Evolutionary conservation across 2,329 filamentous ascomycete genomes (phyloP).

Genomic region (Botryosphaeria dothidea): DNA sequence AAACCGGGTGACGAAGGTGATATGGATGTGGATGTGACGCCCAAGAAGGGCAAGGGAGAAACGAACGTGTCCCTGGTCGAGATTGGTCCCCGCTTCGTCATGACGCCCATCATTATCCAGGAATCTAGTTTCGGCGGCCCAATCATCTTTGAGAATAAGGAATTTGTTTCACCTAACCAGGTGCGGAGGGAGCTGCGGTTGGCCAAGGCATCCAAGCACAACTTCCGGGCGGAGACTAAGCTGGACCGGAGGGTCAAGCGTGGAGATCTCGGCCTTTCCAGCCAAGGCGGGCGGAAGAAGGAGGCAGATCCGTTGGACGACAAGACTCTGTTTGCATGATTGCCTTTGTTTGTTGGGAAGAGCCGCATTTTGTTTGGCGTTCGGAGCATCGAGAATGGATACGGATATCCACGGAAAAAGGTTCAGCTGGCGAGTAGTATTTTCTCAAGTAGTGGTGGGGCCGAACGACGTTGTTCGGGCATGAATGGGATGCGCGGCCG

Average conservation of each 20-base stretch:
- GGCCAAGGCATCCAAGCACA: conserved; percentile 76
- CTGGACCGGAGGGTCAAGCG: conserved; percentile 73
- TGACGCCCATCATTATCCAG: conserved; percentile 92
- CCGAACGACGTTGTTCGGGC: conserved; percentile 14
- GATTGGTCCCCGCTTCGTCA: conserved; percentile 88
- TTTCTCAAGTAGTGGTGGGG: conserved; percentile 18
- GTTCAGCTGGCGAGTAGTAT: conserved; percentile 18
- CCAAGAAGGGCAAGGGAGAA: conserved; percentile 51
- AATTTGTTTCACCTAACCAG: conserved; percentile 96
- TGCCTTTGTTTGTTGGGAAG: conserved; percentile 4
- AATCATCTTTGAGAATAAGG: conserved; percentile 97
- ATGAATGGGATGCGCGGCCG: conserved; percentile 14
- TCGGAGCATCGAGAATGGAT: conserved; percentile 15
- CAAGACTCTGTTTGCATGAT: conserved; percentile 71
- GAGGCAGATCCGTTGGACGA: conserved; percentile 74
- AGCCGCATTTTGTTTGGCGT: conserved; percentile 17
- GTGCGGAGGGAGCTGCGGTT: conserved; percentile 78
- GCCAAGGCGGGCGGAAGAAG: conserved; percentile 62
- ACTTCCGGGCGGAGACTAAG: conserved; percentile 71
- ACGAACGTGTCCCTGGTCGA: conserved; percentile 84
- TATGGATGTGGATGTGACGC: conserved; percentile 28
- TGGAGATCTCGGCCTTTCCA: conserved; percentile 73
- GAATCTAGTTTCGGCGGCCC: conserved; percentile 95
- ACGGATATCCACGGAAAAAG: conserved; percentile 19
- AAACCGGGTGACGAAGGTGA: conserved; percentile 43